Evolutionary conservation across 768 basidiomycete species (phyloP).

Genomic region (Saitozyma podzolica): DNA sequence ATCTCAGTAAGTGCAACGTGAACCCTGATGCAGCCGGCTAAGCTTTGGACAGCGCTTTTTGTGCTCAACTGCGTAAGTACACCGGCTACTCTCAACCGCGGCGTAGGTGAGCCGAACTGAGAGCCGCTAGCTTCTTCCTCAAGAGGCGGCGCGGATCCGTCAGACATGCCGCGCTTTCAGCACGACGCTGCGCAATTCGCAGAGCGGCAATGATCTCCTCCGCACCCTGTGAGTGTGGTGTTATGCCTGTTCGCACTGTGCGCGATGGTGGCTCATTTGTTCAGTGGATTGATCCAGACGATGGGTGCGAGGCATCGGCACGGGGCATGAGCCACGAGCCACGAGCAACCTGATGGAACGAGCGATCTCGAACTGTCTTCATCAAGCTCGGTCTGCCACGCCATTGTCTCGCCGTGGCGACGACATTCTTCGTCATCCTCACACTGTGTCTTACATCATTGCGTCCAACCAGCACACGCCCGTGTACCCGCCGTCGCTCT

Average conservation of each 20-base stretch:
- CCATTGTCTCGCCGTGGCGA: no score
- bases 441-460: not conserved
- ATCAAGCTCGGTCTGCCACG: no score
- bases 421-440: not conserved
- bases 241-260: not conserved
- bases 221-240: constrained; percentile 36
- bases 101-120: constrained; percentile 1
- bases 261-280: not conserved
- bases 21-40: not conserved
- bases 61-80: constrained; percentile 29
- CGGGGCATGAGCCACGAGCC: not conserved
- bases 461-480: no score
- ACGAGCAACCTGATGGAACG: no score
- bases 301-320: constrained; percentile 14
- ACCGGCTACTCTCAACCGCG: not conserved
- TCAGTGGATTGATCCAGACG: constrained; percentile 22
- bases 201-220: constrained; percentile 49
- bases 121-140: constrained; percentile 23
- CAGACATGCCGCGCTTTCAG: constrained; percentile 38
- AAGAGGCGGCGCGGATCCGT: constrained; percentile 38
- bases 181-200: constrained; percentile 46
- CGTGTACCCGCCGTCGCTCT: no score
- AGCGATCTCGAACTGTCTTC: no score
- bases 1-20: constrained; percentile 29
- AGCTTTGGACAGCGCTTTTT: constrained; percentile 17